Conservation (phyloP, 2,329 filamentous ascomycete species). For the Akanthomyces dipterigenus region DNA sequence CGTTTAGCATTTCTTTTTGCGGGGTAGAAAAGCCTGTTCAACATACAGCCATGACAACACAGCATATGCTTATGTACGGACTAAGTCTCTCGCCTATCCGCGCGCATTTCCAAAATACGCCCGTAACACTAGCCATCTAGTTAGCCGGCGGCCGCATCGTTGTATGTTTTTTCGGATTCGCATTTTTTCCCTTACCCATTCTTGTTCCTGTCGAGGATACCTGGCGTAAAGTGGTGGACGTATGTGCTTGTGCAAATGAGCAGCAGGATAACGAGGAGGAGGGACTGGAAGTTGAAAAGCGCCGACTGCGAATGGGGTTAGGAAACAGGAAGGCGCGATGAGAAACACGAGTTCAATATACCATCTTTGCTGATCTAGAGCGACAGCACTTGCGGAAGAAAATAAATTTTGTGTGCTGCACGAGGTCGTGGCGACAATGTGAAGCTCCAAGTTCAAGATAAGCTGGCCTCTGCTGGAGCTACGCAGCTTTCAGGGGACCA, state of each 20-base stretch:
- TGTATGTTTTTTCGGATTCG: too few species aligned
- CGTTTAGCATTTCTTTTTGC: neutral
- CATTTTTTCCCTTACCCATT: slow-evolving; percentile 56
- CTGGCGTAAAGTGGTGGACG: slow-evolving; percentile 81
- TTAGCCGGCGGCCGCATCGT: neutral
- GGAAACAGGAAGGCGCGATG: neutral
- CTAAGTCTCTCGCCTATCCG: slow-evolving; percentile 87
- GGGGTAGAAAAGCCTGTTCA: neutral
- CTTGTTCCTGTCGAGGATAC: slow-evolving; percentile 88
- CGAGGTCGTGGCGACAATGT: neutral
- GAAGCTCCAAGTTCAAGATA: neutral
- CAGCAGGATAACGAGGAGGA: slow-evolving; percentile 88
- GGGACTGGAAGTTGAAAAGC: slow-evolving; percentile 97
- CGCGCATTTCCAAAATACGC: slow-evolving; percentile 94
- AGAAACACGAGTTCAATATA: slow-evolving; percentile 5
- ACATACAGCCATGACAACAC: slow-evolving; percentile 83
- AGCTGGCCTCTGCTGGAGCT: slow-evolving; percentile 8
- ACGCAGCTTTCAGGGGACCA: slow-evolving; percentile 22
- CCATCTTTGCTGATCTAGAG: slow-evolving; percentile 19
- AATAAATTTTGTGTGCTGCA: neutral
- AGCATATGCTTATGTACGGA: slow-evolving; percentile 92
- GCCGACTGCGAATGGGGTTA: slow-evolving; percentile 57
- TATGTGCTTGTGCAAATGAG: slow-evolving; percentile 96
- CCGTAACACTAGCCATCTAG: slow-evolving; percentile 42
- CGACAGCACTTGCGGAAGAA: neutral